phyloP scores from a whole-genome alignment of 2,329 filamentous ascomycete species.

The Botrytis fragariae region DNA sequence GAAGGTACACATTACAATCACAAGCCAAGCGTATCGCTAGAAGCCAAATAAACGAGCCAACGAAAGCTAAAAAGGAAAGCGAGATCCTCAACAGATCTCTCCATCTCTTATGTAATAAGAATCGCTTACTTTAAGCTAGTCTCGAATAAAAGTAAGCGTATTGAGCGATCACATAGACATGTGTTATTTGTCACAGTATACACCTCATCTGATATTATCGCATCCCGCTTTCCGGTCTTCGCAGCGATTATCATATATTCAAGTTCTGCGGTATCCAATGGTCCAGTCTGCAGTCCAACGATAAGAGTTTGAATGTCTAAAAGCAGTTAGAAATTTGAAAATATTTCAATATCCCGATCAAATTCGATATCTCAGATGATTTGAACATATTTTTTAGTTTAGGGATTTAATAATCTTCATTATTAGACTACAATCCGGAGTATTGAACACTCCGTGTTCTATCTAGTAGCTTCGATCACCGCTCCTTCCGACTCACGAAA shows the following conservation, averaged over 20 bases:
- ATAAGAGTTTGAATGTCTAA: too few relatives aligned
- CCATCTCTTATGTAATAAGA: background rate
- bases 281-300: too few relatives aligned
- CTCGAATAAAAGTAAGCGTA: background rate
- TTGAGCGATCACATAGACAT: background rate
- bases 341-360: too few relatives aligned
- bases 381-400: too few relatives aligned
- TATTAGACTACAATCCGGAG: too few relatives aligned
- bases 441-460: too few relatives aligned
- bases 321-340: too few relatives aligned
- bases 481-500: background rate
- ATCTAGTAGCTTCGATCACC: background rate
- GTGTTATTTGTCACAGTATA: background rate
- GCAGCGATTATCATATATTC: background rate
- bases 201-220: background rate
- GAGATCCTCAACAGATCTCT: background rate
- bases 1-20: background rate
- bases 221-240: background rate
- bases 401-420: too few relatives aligned
- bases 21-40: fast-evolving
- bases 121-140: background rate
- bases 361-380: too few relatives aligned
- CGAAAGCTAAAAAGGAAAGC: background rate
- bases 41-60: background rate
- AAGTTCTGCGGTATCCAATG: too few relatives aligned